A percentile compares a stretch with the other conserved stretches of the same genome.
These are phyloP conservation scores for Mikania micrantha DNA, from an alignment of 129 eudicot species.

Conservation along the genomic window DNA sequence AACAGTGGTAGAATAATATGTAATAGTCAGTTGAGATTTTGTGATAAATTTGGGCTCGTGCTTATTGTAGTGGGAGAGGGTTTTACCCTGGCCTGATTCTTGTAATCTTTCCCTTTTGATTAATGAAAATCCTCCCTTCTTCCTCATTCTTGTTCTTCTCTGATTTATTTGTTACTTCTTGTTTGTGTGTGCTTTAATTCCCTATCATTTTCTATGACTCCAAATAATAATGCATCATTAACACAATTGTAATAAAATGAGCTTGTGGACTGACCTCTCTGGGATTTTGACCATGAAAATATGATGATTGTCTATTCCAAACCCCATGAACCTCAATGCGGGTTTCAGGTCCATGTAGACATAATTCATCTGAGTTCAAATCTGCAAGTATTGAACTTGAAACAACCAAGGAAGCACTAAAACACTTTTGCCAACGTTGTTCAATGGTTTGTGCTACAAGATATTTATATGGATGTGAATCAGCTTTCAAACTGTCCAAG, in stretches of 20 bases:
- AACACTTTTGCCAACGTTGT: conserved; percentile 47
- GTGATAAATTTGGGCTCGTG: no score
- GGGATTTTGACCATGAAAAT: conserved; percentile 42
- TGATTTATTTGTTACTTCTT: no score
- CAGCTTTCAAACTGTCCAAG: conserved; percentile 45
- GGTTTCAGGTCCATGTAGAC: conserved; percentile 55
- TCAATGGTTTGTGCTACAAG: conserved; percentile 32
- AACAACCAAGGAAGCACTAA: conserved; percentile 55
- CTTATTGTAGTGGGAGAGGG: no score
- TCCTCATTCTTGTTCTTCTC: no score
- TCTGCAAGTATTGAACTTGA: conserved; percentile 45
- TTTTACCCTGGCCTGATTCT: no score
- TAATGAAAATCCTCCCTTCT: no score
- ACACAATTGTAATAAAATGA: not conserved
- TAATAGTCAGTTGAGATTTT: no score
- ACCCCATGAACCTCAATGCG: conserved; percentile 51
- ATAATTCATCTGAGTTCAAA: conserved; percentile 36
- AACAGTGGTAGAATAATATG: no score
- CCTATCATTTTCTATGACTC: no score
- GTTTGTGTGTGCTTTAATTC: no score
- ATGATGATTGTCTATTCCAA: conserved; percentile 47
- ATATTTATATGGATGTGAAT: conserved; percentile 28
- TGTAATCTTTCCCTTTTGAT: no score
- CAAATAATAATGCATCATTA: not conserved
- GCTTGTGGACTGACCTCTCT: conserved; percentile 38